phyloP scores from a whole-genome alignment of 306 rosid species.

The Sechiopsis laciniata region DNA sequence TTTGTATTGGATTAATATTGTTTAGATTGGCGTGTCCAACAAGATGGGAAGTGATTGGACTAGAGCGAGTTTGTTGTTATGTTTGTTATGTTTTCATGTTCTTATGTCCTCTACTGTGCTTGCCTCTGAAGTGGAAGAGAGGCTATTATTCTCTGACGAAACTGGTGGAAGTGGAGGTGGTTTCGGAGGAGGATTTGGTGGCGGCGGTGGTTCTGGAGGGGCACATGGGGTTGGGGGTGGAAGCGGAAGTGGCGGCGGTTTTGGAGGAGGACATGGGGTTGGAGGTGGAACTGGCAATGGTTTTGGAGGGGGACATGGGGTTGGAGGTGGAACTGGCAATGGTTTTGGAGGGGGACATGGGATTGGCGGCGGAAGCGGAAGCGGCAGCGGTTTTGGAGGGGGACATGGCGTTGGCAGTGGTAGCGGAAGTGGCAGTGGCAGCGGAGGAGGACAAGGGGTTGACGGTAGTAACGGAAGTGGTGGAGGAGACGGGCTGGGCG shows the following conservation, averaged over 20 bases:
- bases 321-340: no score
- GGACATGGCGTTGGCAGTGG: no score
- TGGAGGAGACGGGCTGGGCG: constrained; percentile 13
- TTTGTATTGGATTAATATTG: not conserved
- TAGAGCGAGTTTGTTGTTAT: constrained; percentile 30
- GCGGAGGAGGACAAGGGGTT: constrained; percentile 18
- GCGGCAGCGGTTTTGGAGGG: no score
- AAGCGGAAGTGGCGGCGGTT: no score
- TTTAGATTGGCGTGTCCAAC: not conserved
- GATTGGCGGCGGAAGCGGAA: no score
- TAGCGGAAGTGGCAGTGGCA: not conserved
- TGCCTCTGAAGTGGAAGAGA: constrained; percentile 53
- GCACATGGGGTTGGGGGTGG: no score
- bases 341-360: no score
- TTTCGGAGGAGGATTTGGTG: constrained; percentile 23
- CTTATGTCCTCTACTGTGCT: constrained; percentile 41
- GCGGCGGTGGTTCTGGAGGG: constrained; percentile 14
- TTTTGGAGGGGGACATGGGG: no score
- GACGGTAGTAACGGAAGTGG: constrained; percentile 16
- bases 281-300: no score
- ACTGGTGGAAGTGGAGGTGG: constrained; percentile 32
- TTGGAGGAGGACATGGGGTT: no score
- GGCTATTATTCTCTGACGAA: constrained; percentile 21
- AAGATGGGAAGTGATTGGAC: constrained; percentile 32
- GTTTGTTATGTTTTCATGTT: constrained; percentile 43